Conservation (phyloP, 2,329 filamentous ascomycete genomes). For the Didymella pinodella region DNA sequence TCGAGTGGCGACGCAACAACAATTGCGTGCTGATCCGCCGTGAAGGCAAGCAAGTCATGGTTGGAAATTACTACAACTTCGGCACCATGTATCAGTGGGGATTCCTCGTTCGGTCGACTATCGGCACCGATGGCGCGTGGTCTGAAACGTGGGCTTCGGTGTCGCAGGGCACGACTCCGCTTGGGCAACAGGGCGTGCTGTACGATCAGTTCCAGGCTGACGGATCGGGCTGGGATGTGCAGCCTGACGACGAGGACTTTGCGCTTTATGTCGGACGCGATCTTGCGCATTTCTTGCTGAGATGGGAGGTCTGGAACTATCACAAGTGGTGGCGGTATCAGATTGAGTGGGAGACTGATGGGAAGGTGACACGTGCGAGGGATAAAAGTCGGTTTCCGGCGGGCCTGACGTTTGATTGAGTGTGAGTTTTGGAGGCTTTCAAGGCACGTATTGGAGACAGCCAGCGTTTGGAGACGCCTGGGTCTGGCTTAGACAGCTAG, state of each 20-base stretch:
- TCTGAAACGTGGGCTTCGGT: constrained; percentile 22
- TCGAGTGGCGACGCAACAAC: constrained; percentile 28
- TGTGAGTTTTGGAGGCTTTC: neutral
- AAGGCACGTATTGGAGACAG: neutral
- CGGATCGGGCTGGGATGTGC: neutral
- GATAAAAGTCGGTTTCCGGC: constrained; percentile 15
- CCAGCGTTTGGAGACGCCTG: neutral
- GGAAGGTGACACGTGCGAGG: constrained; percentile 20
- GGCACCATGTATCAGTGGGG: constrained; percentile 26
- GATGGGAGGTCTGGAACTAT: constrained; percentile 23
- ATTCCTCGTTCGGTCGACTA: constrained; percentile 22
- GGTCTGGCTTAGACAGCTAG: neutral
- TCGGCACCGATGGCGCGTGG: constrained; percentile 22
- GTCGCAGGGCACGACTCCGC: constrained; percentile 14
- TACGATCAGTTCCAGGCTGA: constrained; percentile 22
- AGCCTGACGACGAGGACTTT: constrained; percentile 19
- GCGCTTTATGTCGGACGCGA: constrained; percentile 21
- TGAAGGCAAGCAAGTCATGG: constrained; percentile 20
- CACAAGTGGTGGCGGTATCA: constrained; percentile 17
- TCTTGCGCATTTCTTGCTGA: constrained; percentile 17
- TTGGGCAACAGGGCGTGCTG: constrained; percentile 16
- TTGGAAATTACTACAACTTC: constrained; percentile 26
- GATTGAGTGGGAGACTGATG: constrained; percentile 24
- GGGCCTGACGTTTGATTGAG: constrained; percentile 13
- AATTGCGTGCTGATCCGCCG: constrained; percentile 27